A percentile compares a stretch with the other conserved stretches of the same genome.
phyloP scores from a whole-genome alignment of 2,329 filamentous ascomycete species.

The Thelonectria rubi region DNA sequence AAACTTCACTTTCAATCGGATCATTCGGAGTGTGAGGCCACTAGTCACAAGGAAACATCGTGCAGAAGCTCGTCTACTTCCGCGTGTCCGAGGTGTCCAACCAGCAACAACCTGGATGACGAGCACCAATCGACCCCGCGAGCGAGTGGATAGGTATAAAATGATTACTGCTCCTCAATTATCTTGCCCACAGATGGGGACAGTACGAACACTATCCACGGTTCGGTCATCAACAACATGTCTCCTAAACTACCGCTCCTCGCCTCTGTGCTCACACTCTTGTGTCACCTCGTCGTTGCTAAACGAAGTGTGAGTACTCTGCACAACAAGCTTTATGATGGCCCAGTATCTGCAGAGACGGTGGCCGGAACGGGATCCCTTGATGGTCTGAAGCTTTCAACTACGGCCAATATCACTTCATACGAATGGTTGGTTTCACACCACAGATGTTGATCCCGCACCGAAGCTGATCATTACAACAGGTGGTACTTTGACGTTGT shows the following conservation, averaged over 20 bases:
- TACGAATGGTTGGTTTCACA: slow-evolving; percentile 3
- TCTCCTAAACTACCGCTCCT: neutral
- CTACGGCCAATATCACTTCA: neutral
- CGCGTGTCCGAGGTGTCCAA: no score
- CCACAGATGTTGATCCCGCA: neutral
- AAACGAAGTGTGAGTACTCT: neutral
- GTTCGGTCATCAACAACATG: neutral
- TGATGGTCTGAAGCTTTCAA: slow-evolving; percentile 2
- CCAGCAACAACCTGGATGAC: no score
- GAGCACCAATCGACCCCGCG: no score
- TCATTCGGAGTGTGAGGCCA: no score
- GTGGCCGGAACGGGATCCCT: neutral
- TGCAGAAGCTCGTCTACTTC: no score
- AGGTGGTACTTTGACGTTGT: slow-evolving; percentile 12
- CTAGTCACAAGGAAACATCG: no score
- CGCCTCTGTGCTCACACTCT: neutral
- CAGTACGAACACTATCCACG: neutral
- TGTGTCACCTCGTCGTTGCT: neutral
- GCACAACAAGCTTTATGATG: neutral
- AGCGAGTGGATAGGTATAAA: neutral
- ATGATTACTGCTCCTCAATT: neutral
- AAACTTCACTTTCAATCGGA: no score
- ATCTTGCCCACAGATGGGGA: neutral
- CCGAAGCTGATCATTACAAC: neutral
- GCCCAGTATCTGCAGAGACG: neutral